These are phyloP conservation scores for Ambrosia trifida DNA, from an alignment of 129 eudicot species.

Conservation along the genomic window DNA sequence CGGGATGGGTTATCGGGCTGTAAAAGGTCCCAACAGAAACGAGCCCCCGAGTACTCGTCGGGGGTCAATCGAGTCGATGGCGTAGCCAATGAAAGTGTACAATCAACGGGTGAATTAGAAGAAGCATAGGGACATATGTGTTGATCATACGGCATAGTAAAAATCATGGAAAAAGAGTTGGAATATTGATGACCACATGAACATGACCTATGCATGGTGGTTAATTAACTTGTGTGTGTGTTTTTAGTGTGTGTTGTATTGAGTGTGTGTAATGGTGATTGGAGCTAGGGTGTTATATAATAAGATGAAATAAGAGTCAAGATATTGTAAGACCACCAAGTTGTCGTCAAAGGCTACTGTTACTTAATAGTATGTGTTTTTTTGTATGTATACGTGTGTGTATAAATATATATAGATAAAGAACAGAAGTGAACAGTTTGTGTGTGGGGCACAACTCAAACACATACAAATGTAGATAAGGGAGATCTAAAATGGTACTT, in stretches of 20 bases:
- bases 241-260: conserved; percentile 7
- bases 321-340: conserved; percentile 50
- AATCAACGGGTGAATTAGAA: conserved; percentile 63
- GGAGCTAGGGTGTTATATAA: conserved; percentile 35
- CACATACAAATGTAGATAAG: conserved; percentile 28
- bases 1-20: conserved; percentile 40
- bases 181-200: conserved; percentile 34
- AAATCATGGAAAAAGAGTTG: conserved; percentile 55
- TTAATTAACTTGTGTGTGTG: not conserved
- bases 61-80: conserved; percentile 57
- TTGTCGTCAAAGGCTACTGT: conserved; percentile 51
- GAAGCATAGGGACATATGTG: conserved; percentile 41
- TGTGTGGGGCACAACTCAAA: conserved; percentile 29
- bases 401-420: conserved; percentile 3
- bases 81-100: conserved; percentile 86
- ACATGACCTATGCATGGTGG: conserved; percentile 38
- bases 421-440: conserved; percentile 17
- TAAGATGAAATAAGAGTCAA: conserved; percentile 69
- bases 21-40: conserved; percentile 75
- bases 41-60: conserved; percentile 28
- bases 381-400: conserved; percentile 5
- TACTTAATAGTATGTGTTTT: conserved; percentile 5
- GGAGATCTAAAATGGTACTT: conserved; percentile 31
- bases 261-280: not conserved
- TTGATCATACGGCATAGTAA: conserved; percentile 47